A percentile compares a stretch with the other conserved stretches of the same genome.
Conservation (phyloP, 495 filamentous ascomycete species). For the Neurospora hispaniola region DNA sequence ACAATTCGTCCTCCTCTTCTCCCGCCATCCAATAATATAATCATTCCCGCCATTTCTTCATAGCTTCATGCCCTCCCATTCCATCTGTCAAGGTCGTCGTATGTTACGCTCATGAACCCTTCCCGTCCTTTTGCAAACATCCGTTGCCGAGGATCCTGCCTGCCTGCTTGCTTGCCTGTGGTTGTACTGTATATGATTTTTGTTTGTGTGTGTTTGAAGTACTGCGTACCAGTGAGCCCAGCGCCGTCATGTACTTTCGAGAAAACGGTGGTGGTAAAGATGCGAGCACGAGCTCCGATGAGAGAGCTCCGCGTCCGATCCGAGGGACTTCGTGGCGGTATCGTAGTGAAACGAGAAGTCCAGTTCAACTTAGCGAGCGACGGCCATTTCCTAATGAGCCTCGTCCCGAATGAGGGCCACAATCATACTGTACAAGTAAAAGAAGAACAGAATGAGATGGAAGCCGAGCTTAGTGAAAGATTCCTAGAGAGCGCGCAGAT, state of each 20-base stretch:
- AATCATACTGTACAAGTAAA: slow-evolving; percentile 99
- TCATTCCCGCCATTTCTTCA: neutral
- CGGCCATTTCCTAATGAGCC: slow-evolving; percentile 48
- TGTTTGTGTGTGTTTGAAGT: neutral
- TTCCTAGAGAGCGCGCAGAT: slow-evolving; percentile 47
- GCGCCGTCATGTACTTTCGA: neutral
- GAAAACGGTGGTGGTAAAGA: neutral
- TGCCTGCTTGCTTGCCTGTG: neutral
- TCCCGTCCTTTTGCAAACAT: neutral
- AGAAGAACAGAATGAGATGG: slow-evolving; percentile 99
- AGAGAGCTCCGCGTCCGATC: neutral
- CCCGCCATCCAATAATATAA: neutral
- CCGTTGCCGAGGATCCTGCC: neutral
- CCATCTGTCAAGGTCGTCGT: neutral
- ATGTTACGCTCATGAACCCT: neutral
- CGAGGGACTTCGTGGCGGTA: neutral
- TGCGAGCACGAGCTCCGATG: neutral
- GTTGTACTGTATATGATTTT: neutral
- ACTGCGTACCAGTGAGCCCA: neutral
- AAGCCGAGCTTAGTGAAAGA: slow-evolving; percentile 99
- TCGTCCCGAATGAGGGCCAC: slow-evolving; percentile 96
- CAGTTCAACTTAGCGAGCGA: neutral
- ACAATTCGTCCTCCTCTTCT: neutral
- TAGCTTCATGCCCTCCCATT: neutral
- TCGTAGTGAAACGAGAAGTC: neutral